Percentiles rank a stretch among this genome's conserved stretches.
Evolutionary conservation across 176 grass and related monocot species (phyloP).

Genomic region (Oryza brachyantha): DNA sequence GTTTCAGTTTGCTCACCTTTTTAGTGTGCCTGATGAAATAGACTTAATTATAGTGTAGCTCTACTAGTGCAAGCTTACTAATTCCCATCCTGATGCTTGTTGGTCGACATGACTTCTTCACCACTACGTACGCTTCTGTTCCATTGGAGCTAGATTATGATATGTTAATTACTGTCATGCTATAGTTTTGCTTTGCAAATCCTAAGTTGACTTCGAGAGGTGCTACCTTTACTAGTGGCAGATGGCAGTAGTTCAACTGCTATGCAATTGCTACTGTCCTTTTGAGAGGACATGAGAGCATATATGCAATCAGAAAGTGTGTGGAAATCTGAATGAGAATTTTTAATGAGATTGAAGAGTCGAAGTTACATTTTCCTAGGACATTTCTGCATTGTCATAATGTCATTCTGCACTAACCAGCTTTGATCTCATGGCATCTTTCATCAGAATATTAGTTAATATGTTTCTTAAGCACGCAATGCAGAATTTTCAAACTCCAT

Average conservation of each 20-base stretch:
- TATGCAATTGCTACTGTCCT: conserved; percentile 15
- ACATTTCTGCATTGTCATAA: neutral
- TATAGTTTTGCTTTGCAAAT: conserved; percentile 25
- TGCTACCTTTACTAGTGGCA: conserved; percentile 13
- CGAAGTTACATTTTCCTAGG: conserved; percentile 9
- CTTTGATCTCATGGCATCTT: neutral
- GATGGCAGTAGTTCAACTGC: neutral
- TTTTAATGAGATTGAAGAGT: conserved; percentile 15
- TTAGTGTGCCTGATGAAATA: neutral
- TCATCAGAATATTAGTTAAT: neutral
- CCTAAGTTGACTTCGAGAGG: conserved; percentile 14
- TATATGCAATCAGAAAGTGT: conserved; percentile 15
- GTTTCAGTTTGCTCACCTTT: neutral
- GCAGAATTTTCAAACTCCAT: conserved; percentile 35
- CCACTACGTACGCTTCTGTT: conserved; percentile 17
- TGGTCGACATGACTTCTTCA: neutral
- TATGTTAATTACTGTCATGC: neutral
- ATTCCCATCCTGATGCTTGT: conserved; percentile 12
- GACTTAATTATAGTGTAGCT: neutral
- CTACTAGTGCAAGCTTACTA: neutral
- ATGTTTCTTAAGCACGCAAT: conserved; percentile 23
- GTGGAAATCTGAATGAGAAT: neutral
- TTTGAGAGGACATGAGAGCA: conserved; percentile 22
- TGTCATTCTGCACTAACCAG: neutral
- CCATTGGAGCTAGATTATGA: conserved; percentile 26